phyloP scores from a whole-genome alignment of 78 protist genomes.

The Dictyostelium intermedium region DNA sequence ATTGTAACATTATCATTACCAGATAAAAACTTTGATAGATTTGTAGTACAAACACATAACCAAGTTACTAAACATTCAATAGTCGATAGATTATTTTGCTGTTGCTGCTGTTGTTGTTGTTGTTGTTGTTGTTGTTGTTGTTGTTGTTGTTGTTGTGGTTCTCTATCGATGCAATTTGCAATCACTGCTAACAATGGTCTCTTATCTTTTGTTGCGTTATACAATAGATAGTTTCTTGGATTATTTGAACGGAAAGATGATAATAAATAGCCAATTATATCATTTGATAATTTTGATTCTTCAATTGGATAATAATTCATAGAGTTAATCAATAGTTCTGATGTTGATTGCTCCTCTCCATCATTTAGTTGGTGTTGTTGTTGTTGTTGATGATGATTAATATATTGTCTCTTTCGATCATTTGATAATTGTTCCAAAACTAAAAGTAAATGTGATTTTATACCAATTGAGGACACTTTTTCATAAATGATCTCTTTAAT shows the following conservation, averaged over 20 bases:
- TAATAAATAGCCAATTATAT: conserved; percentile 39
- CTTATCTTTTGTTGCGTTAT: conserved; percentile 30
- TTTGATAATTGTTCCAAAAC: conserved; percentile 29
- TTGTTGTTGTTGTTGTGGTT: too few species aligned
- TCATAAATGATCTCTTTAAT: conserved; percentile 13
- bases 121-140: too few species aligned
- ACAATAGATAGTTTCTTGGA: conserved; percentile 37
- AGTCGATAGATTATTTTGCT: neutral
- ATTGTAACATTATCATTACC: neutral
- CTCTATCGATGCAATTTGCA: conserved; percentile 18
- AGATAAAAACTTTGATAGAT: neutral
- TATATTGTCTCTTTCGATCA: conserved; percentile 36
- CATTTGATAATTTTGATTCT: conserved; percentile 18
- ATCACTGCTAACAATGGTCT: conserved; percentile 40
- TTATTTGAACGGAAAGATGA: conserved; percentile 33
- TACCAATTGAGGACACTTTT: neutral
- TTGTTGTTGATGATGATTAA: neutral
- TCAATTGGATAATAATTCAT: conserved; percentile 38
- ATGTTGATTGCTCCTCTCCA: neutral
- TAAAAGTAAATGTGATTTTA: conserved; percentile 22
- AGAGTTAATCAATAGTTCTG: conserved; percentile 13
- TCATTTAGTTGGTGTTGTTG: too few species aligned
- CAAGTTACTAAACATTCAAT: conserved; percentile 58
- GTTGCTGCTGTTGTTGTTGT: too few species aligned
- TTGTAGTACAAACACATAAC: conserved; percentile 21